A percentile compares a stretch with the other conserved stretches of the same genome.
phyloP scores from a whole-genome alignment of 768 basidiomycete species.

The Termitomyces sp. region DNA sequence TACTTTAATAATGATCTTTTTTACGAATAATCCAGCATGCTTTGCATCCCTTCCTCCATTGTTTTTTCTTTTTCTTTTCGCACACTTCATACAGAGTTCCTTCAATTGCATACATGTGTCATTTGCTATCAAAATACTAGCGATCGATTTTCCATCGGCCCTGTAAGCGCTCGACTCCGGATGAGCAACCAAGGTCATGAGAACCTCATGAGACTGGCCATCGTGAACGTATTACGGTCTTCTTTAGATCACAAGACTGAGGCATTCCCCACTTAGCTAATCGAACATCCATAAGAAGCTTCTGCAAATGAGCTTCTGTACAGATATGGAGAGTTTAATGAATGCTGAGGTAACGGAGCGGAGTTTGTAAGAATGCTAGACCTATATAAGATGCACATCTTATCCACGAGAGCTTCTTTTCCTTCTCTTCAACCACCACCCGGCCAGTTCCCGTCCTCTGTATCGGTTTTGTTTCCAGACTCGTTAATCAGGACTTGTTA shows the following conservation, averaged over 20 bases:
- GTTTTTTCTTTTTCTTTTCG: slow-evolving; percentile 1
- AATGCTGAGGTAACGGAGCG: slow-evolving; percentile 27
- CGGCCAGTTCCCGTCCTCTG: slow-evolving; percentile 35
- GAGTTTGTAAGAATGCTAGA: slow-evolving; percentile 42
- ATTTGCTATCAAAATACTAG: background rate
- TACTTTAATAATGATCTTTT: slow-evolving; percentile 18
- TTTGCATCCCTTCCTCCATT: background rate
- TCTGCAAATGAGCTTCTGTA: slow-evolving; percentile 9
- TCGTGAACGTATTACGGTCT: background rate
- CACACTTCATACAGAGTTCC: background rate
- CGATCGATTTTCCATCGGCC: background rate
- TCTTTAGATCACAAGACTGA: slow-evolving; percentile 10
- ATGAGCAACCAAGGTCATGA: background rate
- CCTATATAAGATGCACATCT: slow-evolving; percentile 37
- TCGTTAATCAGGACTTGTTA: slow-evolving; percentile 51
- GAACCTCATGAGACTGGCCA: slow-evolving; percentile 8
- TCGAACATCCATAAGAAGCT: no score
- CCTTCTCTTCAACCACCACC: slow-evolving; percentile 49
- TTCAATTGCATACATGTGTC: background rate
- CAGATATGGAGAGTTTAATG: background rate
- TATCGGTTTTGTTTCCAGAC: slow-evolving; percentile 52
- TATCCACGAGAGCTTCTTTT: slow-evolving; percentile 24
- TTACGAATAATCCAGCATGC: slow-evolving; percentile 1
- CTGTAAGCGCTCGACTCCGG: background rate
- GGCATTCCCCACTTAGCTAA: background rate